phyloP scores from a whole-genome alignment of 345 rosid genomes.

The Camelina hispida region DNA sequence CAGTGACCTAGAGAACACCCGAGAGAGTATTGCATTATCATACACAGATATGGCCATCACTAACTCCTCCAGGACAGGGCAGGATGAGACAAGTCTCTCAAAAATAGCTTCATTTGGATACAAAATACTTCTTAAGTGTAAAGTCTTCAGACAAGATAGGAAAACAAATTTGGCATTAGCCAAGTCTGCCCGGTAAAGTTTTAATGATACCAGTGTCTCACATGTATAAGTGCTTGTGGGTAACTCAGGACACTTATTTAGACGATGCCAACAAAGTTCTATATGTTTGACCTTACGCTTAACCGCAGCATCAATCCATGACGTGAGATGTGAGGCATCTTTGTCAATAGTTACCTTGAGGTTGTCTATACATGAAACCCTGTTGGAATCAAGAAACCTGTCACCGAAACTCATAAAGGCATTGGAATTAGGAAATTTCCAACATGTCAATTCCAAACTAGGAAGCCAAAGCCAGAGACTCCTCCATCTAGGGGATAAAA shows the following conservation, averaged over 20 bases:
- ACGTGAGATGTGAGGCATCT: background rate
- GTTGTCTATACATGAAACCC: background rate
- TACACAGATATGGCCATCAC: background rate
- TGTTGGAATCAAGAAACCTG: background rate
- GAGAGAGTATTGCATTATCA: background rate
- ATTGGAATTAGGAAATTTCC: background rate
- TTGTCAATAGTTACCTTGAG: background rate
- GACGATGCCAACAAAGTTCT: background rate
- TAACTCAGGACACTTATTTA: background rate
- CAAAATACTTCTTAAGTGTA: background rate
- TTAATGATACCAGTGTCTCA: background rate
- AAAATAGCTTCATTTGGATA: background rate
- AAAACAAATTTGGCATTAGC: background rate
- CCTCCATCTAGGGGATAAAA: background rate
- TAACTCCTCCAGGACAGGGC: conserved; percentile 3
- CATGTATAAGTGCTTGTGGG: background rate
- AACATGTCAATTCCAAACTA: background rate
- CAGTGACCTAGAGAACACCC: background rate
- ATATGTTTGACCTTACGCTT: background rate
- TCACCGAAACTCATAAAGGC: background rate
- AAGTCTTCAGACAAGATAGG: conserved; percentile 14
- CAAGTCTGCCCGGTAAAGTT: background rate
- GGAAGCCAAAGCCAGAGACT: background rate
- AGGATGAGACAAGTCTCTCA: background rate
- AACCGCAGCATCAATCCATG: conserved; percentile 1